These are phyloP conservation scores for Filosporella fistucella DNA, from an alignment of 495 filamentous ascomycete species.

Conservation along the genomic window DNA sequence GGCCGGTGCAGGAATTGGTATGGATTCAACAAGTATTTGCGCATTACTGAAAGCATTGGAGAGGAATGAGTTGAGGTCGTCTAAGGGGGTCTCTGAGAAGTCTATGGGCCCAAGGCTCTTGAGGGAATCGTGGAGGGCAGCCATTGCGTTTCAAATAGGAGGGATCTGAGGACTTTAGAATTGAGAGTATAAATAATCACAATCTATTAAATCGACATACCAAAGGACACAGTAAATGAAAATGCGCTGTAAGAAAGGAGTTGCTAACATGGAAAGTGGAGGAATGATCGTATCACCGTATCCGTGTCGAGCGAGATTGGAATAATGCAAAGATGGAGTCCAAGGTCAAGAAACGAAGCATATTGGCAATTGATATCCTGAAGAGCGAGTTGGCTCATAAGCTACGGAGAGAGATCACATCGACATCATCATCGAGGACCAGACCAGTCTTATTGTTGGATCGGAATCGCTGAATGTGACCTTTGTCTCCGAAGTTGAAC, in stretches of 20 bases:
- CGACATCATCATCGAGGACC: too few species aligned
- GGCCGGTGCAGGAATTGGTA: conserved; percentile 51
- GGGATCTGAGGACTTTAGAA: too few species aligned
- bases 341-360: not conserved
- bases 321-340: not conserved
- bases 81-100: conserved; percentile 56
- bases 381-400: too few species aligned
- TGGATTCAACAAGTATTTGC: conserved; percentile 69
- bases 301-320: not conserved
- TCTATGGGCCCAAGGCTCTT: conserved; percentile 65
- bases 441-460: too few species aligned
- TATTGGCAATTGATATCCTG: conserved; percentile 1
- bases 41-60: conserved; percentile 55
- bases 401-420: too few species aligned
- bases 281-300: not conserved
- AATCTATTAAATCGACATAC: not conserved
- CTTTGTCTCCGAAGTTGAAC: too few species aligned
- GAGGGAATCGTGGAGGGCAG: conserved; percentile 68
- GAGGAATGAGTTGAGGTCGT: conserved; percentile 50
- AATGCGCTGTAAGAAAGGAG: not conserved
- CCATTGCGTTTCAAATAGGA: conserved; percentile 49
- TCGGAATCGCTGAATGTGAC: too few species aligned
- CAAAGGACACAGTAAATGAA: not conserved
- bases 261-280: not conserved
- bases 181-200: too few species aligned